Evolutionary conservation across 202 grass and related monocot species (phyloP), one percentile per base, ranked within the genome.

Genomic region (Cymbopogon flexuosus): DNA sequence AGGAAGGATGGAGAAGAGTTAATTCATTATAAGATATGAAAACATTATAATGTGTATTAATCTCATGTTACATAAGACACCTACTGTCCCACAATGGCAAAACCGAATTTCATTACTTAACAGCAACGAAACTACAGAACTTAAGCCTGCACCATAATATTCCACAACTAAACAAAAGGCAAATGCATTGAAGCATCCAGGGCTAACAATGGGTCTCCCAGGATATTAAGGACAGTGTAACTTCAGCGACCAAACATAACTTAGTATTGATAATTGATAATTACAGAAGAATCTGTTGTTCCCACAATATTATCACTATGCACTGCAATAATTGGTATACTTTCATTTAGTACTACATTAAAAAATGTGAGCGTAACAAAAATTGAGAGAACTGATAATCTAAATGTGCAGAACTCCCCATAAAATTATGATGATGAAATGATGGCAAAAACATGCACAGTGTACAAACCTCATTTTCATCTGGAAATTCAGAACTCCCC

Each of bases 401-500:
- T 69, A 67, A 41, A 84, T 19, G 4, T 22, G 58, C 9, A 80
- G 7, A 62, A 62, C 8, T 10, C 54, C 52, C 54, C n/a, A 22
- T 22, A 58, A 23, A 58, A 58, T 23, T 22, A 58, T 22, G 19
- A 58, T 58, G 19, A 22, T 22, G 39, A 36, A 82, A 18, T 27
- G 80, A 82, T 31, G n/a, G 51, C 59, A 15, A 79, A 51, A 59
- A 82, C 61, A 46, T 77, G 43, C 29, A 66, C 13, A 79, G 8
- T 43, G 43, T 75, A 89, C 92, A 18, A 87, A 98, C 96, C 96
- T 98, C 96, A 10, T 98, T 95, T 91, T 98, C 96, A 72, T 98
- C 90, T 52, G 96, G 96, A 98, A 90, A 98, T 83, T 91, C 87
- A 68, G 90, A 80, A 86, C 96, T 98, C 79, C 96, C 96, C 96